These are phyloP conservation scores for Nannizziopsis arthrosporioides DNA, from an alignment of 2,329 filamentous ascomycete genomes.

Conservation along the genomic window DNA sequence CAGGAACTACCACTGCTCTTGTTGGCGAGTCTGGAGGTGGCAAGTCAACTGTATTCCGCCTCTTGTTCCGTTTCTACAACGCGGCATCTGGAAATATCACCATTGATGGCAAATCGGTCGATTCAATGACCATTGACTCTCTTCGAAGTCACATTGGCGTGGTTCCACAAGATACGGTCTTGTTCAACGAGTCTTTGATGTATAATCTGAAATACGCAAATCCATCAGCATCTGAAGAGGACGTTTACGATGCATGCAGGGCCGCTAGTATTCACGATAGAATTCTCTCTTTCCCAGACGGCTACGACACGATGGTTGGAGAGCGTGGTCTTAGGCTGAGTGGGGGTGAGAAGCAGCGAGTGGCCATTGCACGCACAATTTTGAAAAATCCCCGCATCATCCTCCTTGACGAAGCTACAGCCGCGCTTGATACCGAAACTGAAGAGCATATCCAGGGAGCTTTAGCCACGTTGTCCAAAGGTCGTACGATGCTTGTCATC, in stretches of 20 bases:
- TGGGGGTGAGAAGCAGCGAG: conserved; percentile 84
- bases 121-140: conserved; percentile 85
- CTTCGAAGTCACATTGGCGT: conserved; percentile 83
- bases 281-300: conserved; percentile 77
- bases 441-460: conserved; percentile 88
- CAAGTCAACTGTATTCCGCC: conserved; percentile 90
- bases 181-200: conserved; percentile 92
- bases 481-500: conserved; percentile 88
- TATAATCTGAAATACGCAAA: conserved; percentile 90
- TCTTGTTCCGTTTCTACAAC: conserved; percentile 96
- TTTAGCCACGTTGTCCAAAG: conserved; percentile 66
- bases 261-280: conserved; percentile 89
- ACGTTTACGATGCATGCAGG: conserved; percentile 68
- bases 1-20: conserved; percentile 88
- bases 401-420: conserved; percentile 80
- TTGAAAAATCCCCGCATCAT: conserved; percentile 86
- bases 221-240: conserved; percentile 63
- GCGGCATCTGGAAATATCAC: conserved; percentile 65
- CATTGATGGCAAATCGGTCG: conserved; percentile 73
- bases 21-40: conserved; percentile 95
- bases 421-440: conserved; percentile 79
- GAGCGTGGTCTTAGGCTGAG: conserved; percentile 78
- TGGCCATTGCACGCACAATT: conserved; percentile 86
- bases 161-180: conserved; percentile 87
- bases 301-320: conserved; percentile 80